Conservation (phyloP, 768 basidiomycete species). For the Mycena galericulata region DNA sequence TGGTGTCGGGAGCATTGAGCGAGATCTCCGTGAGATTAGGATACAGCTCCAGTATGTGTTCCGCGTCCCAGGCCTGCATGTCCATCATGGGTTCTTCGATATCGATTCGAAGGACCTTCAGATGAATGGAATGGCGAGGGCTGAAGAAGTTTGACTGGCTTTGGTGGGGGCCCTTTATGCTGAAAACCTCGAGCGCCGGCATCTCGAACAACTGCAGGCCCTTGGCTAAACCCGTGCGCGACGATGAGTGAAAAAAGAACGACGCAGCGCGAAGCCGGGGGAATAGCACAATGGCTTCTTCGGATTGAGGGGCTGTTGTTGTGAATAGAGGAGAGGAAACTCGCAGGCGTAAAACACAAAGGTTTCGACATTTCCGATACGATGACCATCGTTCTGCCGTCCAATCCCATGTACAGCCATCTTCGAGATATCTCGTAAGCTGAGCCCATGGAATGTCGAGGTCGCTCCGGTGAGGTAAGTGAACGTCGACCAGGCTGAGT, state of each 20-base stretch:
- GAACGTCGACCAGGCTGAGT: neutral
- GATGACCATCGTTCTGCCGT: neutral
- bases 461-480: neutral
- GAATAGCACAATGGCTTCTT: neutral
- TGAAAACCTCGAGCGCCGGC: slow-evolving; percentile 18
- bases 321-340: neutral
- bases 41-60: neutral
- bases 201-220: neutral
- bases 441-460: slow-evolving; percentile 15
- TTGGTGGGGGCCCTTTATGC: neutral
- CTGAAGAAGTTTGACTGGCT: neutral
- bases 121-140: neutral
- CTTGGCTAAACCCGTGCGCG: neutral
- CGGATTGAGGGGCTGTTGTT: too few species aligned
- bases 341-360: neutral
- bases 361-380: slow-evolving; percentile 4
- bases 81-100: too few species aligned
- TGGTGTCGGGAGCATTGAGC: slow-evolving; percentile 7
- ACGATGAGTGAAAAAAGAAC: neutral
- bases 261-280: slow-evolving; percentile 6
- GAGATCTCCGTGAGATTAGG: slow-evolving; percentile 11
- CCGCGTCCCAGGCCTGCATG: neutral
- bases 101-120: slow-evolving; percentile 2
- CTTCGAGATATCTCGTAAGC: slow-evolving; percentile 15
- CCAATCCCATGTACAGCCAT: neutral